A percentile compares a stretch with the other conserved stretches of the same genome.
Conservation (phyloP, 228 moss, liverwort and hornwort genomes). For the Sphagnum fallax region DNA sequence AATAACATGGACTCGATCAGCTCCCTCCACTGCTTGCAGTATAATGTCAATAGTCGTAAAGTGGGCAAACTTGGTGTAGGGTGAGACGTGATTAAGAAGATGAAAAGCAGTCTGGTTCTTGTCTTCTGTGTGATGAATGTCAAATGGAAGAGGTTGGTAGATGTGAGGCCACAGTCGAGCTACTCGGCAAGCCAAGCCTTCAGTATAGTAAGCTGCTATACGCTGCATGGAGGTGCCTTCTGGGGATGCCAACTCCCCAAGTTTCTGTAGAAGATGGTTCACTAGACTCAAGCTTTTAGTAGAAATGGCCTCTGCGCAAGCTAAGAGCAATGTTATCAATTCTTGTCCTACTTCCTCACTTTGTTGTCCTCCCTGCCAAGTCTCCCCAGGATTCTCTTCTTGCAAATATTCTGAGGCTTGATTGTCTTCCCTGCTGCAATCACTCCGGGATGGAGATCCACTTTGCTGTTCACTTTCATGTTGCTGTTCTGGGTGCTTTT, state of each 20-base stretch:
- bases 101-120: conserved; percentile 52
- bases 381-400: conserved; percentile 52
- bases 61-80: conserved; percentile 56
- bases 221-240: conserved; percentile 59
- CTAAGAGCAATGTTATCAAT: conserved; percentile 22
- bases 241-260: conserved; percentile 58
- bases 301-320: conserved; percentile 59
- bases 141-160: conserved; percentile 47
- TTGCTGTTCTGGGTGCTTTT: background rate
- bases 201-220: conserved; percentile 54
- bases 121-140: conserved; percentile 34
- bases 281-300: conserved; percentile 42
- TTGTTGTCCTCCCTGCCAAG: conserved; percentile 27
- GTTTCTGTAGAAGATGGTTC: conserved; percentile 43
- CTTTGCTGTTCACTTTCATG: background rate
- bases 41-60: conserved; percentile 58
- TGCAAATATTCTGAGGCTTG: conserved; percentile 38
- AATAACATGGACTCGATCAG: conserved; percentile 47
- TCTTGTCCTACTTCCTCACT: conserved; percentile 4
- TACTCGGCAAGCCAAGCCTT: conserved; percentile 52
- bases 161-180: conserved; percentile 49
- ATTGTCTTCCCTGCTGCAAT: conserved; percentile 38
- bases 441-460: conserved; percentile 1
- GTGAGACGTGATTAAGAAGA: conserved; percentile 52
- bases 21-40: conserved; percentile 53